These are phyloP conservation scores for Dinochytrium kinnereticum DNA, from an alignment of 371 early-diverging fungal genomes.

Conservation along the genomic window DNA sequence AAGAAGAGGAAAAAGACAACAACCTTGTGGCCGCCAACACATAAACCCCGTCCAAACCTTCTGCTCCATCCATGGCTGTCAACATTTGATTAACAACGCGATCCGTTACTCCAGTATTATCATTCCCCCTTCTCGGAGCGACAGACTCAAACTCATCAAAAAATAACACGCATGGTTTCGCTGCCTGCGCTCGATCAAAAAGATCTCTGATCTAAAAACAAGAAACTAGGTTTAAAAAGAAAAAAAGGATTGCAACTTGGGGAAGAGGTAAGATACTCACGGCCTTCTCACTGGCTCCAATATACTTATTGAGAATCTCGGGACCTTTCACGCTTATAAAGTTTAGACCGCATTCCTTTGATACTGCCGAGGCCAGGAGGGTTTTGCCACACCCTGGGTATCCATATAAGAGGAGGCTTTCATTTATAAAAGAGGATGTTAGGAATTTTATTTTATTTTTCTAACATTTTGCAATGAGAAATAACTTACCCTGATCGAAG, in stretches of 20 bases:
- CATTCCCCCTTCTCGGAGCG: constrained; percentile 88
- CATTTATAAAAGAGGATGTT: background rate
- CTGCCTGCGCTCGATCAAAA: constrained; percentile 92
- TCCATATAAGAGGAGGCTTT: constrained; percentile 87
- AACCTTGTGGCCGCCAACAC: constrained; percentile 94
- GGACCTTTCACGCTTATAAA: constrained; percentile 97
- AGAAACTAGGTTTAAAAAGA: background rate
- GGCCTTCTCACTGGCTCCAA: constrained; percentile 90
- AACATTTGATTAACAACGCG: constrained; percentile 96
- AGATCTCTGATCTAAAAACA: constrained; percentile 73
- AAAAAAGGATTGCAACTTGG: too few species aligned
- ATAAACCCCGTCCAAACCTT: constrained; percentile 87
- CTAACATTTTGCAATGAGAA: background rate
- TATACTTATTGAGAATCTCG: constrained; percentile 95
- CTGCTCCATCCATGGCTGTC: constrained; percentile 96
- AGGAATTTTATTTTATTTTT: background rate
- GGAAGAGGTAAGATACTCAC: constrained; percentile 47
- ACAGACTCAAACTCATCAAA: constrained; percentile 99
- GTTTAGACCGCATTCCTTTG: constrained; percentile 89
- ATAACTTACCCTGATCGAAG: constrained; percentile 80
- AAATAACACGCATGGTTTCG: constrained; percentile 87
- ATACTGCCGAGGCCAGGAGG: constrained; percentile 91
- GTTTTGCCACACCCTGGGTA: constrained; percentile 99
- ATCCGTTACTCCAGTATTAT: constrained; percentile 92
- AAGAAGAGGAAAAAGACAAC: constrained; percentile 20